Percentiles rank a stretch among this genome's conserved stretches.
These are phyloP conservation scores for Penicillium cataractarum DNA, from an alignment of 495 filamentous ascomycete species.

Conservation along the genomic window DNA sequence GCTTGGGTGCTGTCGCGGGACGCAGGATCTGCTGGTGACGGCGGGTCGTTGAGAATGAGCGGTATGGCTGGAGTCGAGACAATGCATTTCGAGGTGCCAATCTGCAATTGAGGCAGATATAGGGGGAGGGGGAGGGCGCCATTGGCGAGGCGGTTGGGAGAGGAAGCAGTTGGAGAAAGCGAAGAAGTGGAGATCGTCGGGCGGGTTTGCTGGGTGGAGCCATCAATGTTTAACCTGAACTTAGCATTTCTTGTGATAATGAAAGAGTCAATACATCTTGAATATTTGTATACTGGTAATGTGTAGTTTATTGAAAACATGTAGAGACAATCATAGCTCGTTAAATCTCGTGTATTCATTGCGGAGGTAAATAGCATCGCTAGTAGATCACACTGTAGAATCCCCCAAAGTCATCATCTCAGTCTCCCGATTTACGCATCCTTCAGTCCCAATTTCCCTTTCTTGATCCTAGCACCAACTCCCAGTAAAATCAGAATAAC, in stretches of 20 bases:
- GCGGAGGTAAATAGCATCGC: background rate
- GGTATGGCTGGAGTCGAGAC: slow-evolving; percentile 22
- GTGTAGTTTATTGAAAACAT: background rate
- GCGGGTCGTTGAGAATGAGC: slow-evolving; percentile 36
- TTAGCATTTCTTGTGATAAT: too few relatives aligned
- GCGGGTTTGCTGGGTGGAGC: slow-evolving; percentile 1
- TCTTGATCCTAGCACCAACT: slow-evolving; percentile 75
- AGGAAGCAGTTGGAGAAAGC: slow-evolving; percentile 8
- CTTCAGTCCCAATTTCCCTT: slow-evolving; percentile 75
- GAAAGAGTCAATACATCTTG: too few relatives aligned
- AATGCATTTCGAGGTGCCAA: slow-evolving; percentile 15
- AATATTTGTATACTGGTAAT: background rate
- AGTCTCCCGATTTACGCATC: background rate
- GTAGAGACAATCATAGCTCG: background rate
- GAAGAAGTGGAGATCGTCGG: slow-evolving; percentile 12
- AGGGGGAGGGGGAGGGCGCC: slow-evolving; percentile 32
- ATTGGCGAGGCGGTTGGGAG: slow-evolving; percentile 23
- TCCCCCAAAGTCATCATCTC: background rate
- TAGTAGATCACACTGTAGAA: background rate
- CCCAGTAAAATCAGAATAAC: slow-evolving; percentile 66
- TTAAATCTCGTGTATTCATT: background rate
- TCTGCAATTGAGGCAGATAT: slow-evolving; percentile 47
- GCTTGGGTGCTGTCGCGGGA: slow-evolving; percentile 79
- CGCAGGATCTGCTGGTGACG: slow-evolving; percentile 41
- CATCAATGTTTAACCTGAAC: too few relatives aligned